Conservation (phyloP, 345 rosid genomes). For the Arabidopsis suecica region DNA sequence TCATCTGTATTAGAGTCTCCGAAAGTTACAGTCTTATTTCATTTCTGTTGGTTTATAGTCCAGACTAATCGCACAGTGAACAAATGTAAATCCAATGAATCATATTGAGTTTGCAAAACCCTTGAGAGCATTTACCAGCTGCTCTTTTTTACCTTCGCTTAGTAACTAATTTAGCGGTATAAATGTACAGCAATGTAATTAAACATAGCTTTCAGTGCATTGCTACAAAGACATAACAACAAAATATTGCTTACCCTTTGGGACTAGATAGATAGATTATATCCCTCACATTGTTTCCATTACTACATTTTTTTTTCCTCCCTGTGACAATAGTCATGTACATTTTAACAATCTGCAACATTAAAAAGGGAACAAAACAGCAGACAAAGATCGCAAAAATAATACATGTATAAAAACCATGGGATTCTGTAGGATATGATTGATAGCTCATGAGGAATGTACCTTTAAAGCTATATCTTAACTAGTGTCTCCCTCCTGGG, state of each 20-base stretch:
- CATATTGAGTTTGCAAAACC: slow-evolving; percentile 24
- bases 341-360: slow-evolving; percentile 37
- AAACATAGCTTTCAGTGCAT: slow-evolving; percentile 14
- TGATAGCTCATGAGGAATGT: slow-evolving; percentile 31
- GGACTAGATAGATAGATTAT: slow-evolving; percentile 17
- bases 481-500: slow-evolving; percentile 50
- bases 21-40: not conserved
- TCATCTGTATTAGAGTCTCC: not conserved
- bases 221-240: slow-evolving; percentile 24
- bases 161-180: slow-evolving; percentile 2
- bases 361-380: not conserved
- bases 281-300: slow-evolving; percentile 30
- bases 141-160: not conserved
- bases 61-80: not conserved
- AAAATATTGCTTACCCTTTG: slow-evolving; percentile 35
- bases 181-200: slow-evolving; percentile 26
- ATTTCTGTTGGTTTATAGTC: not conserved
- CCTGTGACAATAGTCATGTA: slow-evolving; percentile 44
- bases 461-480: slow-evolving; percentile 56
- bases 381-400: not conserved
- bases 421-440: not conserved
- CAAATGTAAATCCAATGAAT: slow-evolving; percentile 3
- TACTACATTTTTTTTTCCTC: slow-evolving; percentile 26
- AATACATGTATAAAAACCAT: slow-evolving; percentile 13
- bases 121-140: not conserved